phyloP scores from a whole-genome alignment of 805 yeast species.

The Suhomyces vadensis region DNA sequence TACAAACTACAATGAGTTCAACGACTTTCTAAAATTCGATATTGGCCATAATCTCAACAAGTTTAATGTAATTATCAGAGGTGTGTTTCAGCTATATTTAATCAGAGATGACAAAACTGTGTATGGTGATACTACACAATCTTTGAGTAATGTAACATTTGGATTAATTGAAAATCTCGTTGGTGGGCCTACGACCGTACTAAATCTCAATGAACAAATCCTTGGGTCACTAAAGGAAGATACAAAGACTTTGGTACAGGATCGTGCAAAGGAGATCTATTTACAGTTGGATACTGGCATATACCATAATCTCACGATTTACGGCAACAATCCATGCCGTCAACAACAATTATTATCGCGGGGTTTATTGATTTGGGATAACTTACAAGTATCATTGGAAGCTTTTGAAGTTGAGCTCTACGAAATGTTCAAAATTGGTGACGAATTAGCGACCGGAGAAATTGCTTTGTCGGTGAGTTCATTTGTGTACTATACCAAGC shows the following conservation, averaged over 20 bases:
- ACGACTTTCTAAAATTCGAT: conserved; percentile 28
- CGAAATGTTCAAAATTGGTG: conserved; percentile 38
- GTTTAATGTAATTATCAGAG: conserved; percentile 56
- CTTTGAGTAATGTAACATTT: conserved; percentile 25
- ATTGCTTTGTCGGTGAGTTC: conserved; percentile 68
- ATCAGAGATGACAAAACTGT: conserved; percentile 63
- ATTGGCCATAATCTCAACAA: conserved; percentile 24
- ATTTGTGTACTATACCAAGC: conserved; percentile 66
- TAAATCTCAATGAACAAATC: conserved; percentile 22
- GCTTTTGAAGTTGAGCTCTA: conserved; percentile 52
- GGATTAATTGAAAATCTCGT: conserved; percentile 46
- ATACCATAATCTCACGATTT: conserved; percentile 31
- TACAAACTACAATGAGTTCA: conserved; percentile 24
- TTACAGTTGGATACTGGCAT: conserved; percentile 47
- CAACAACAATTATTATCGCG: conserved; percentile 71
- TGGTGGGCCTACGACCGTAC: conserved; percentile 35
- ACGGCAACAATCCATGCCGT: conserved; percentile 67
- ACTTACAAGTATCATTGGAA: conserved; percentile 76
- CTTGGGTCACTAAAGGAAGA: conserved; percentile 9
- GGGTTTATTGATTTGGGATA: conserved; percentile 67
- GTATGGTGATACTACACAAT: conserved; percentile 45
- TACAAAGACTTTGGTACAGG: conserved; percentile 2
- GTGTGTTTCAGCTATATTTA: conserved; percentile 60
- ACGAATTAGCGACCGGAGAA: conserved; percentile 26
- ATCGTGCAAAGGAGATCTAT: conserved; percentile 4